Evolutionary conservation across 495 filamentous ascomycete species (phyloP), one percentile per base, ranked within the genome.

Genomic region (Neurospora sp.): DNA sequence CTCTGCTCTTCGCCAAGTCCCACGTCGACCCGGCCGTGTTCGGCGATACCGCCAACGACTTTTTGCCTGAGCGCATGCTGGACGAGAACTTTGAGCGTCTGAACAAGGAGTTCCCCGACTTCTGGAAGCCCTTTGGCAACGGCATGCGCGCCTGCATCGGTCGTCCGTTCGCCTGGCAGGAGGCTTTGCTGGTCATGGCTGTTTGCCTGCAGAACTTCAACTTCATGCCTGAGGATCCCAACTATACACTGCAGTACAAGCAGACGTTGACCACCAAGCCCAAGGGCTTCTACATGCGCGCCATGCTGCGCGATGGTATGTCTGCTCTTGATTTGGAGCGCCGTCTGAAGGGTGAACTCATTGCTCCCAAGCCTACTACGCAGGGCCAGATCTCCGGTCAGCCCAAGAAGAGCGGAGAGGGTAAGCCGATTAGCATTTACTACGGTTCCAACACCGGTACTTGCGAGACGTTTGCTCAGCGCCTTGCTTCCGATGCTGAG

Each of bases 221-320:
- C 77, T 88, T 91, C 72, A 75, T 80, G 5, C 72, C 86, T 12
- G 84, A 87, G 46, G 89, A 91, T 72, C 85, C 88, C 3, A 80
- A 74, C 20, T 94, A 94, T 70, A 81, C 88, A 48, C 82, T 95
- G 38, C 85, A 89, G 46, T 81, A 92, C 75, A 92, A 91, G 78
- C 87, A 92, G 78, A 92, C 91, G 0, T 82, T 94, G 11, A 94
- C 92, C 1, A 87, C 92, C 79, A 96, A 94, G 79, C 93, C 93
- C 0, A 89, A 90, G 71, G 89, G 87, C 66, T 91, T 94, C 79
- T 86, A 85, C 69, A 92, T 96, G 84, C 88, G 85, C 35, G 92
- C 91, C 9, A 85, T 80, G 1, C 80, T 92, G 1, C 84, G 92
- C 10, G 79, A 89, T 37, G 87, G 89, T 0, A 77, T 90, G 39